Evolutionary conservation across 768 basidiomycete genomes (phyloP).

Genomic region (Austroboletus eburneus): DNA sequence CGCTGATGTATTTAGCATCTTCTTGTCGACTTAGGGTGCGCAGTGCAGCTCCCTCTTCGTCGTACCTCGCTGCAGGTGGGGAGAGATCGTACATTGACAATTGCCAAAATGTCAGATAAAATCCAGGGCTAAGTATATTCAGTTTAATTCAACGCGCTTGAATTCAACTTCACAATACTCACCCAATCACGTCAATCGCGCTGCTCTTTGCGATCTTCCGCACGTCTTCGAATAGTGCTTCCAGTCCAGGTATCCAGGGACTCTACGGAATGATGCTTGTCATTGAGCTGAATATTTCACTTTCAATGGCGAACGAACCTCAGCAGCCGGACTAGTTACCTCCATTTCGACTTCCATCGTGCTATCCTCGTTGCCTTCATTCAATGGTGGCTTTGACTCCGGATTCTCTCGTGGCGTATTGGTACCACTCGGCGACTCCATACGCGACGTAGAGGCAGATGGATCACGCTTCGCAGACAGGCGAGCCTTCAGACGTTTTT

Average conservation of each 20-base stretch:
- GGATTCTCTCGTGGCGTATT: slow-evolving; percentile 25
- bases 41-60: slow-evolving; percentile 65
- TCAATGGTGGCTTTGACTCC: slow-evolving; percentile 23
- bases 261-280: slow-evolving; percentile 36
- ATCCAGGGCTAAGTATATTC: slow-evolving; percentile 62
- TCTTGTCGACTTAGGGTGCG: slow-evolving; percentile 63
- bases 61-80: slow-evolving; percentile 73
- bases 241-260: slow-evolving; percentile 78
- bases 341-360: slow-evolving; percentile 51
- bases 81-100: slow-evolving; percentile 85
- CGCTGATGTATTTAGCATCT: slow-evolving; percentile 54
- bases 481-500: slow-evolving; percentile 77
- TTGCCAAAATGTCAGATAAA: slow-evolving; percentile 98
- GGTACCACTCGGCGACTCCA: slow-evolving; percentile 55
- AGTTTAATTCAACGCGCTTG: slow-evolving; percentile 7
- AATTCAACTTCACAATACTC: slow-evolving; percentile 25
- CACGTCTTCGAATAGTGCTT: slow-evolving; percentile 70
- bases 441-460: slow-evolving; percentile 46
- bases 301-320: slow-evolving; percentile 13
- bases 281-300: slow-evolving; percentile 1
- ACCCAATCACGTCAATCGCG: slow-evolving; percentile 70
- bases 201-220: slow-evolving; percentile 65
- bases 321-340: slow-evolving; percentile 22
- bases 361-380: slow-evolving; percentile 40
- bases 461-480: slow-evolving; percentile 73